These are phyloP conservation scores for Dimocarpus longan DNA, from an alignment of 345 rosid genomes.

Conservation along the genomic window DNA sequence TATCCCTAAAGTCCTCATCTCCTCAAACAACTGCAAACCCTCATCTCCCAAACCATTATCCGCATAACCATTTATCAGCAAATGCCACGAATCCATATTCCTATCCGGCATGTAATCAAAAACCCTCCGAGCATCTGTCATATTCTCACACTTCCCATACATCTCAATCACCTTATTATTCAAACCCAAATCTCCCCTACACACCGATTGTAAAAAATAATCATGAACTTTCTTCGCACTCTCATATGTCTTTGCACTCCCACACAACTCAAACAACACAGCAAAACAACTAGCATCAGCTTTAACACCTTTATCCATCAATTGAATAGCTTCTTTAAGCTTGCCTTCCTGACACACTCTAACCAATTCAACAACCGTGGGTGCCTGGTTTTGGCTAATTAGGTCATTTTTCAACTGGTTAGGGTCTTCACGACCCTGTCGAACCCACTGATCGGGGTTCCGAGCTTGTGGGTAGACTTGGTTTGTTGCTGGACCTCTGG, in stretches of 20 bases:
- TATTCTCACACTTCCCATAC: slow-evolving; percentile 59
- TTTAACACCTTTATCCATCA: slow-evolving; percentile 64
- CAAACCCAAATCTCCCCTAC: slow-evolving; percentile 54
- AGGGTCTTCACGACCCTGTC: slow-evolving; percentile 29
- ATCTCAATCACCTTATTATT: slow-evolving; percentile 62
- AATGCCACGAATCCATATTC: slow-evolving; percentile 73
- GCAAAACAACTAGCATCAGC: slow-evolving; percentile 56
- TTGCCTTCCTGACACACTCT: slow-evolving; percentile 51
- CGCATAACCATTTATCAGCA: slow-evolving; percentile 64
- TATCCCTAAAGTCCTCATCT: slow-evolving; percentile 54
- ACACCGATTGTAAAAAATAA: slow-evolving; percentile 59
- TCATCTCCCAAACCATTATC: slow-evolving; percentile 70
- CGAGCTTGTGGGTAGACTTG: slow-evolving; percentile 32
- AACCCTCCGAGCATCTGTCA: slow-evolving; percentile 70
- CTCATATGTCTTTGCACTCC: slow-evolving; percentile 50
- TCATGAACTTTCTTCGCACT: slow-evolving; percentile 77
- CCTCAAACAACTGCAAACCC: slow-evolving; percentile 72
- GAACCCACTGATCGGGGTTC: slow-evolving; percentile 31
- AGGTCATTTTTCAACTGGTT: slow-evolving; percentile 33
- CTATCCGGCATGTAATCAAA: slow-evolving; percentile 74
- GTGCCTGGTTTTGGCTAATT: slow-evolving; percentile 25
- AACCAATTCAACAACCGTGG: slow-evolving; percentile 42
- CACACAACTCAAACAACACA: slow-evolving; percentile 50
- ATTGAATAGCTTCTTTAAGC: slow-evolving; percentile 62
- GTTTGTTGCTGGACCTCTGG: slow-evolving; percentile 36